phyloP scores from a whole-genome alignment of 495 filamentous ascomycete genomes.

The Copromyces sp. region DNA sequence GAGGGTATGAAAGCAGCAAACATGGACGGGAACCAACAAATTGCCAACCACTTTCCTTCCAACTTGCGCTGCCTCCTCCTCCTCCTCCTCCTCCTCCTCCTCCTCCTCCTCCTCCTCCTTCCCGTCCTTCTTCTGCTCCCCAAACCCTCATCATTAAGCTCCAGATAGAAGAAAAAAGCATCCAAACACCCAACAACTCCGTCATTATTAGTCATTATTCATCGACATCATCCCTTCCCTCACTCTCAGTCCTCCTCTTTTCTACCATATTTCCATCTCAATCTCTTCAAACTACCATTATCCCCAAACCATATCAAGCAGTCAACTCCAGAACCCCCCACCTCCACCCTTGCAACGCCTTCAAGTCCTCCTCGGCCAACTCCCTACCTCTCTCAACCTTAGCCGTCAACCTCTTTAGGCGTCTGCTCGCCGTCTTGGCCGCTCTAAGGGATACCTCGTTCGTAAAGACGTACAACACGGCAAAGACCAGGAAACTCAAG shows the following conservation, averaged over 20 bases:
- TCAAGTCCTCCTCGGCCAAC: constrained; percentile 31
- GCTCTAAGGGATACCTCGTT: constrained; percentile 37
- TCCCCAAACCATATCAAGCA: constrained; percentile 1
- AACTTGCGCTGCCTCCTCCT: too few species aligned
- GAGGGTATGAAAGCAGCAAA: background rate
- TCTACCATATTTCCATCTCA: background rate
- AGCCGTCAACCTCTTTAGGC: constrained; percentile 28
- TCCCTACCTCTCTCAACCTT: constrained; percentile 33
- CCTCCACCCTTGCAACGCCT: constrained; percentile 32
- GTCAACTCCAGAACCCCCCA: constrained; percentile 37
- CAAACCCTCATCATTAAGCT: background rate
- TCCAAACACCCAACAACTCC: background rate
- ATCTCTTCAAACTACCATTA: background rate
- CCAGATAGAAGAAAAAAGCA: background rate
- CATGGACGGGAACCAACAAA: background rate
- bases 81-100: too few species aligned
- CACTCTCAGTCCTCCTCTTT: background rate
- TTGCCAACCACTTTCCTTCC: background rate
- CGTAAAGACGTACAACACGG: constrained; percentile 37
- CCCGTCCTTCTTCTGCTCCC: background rate
- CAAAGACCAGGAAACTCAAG: constrained; percentile 36
- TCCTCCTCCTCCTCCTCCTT: too few species aligned
- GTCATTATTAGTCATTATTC: background rate
- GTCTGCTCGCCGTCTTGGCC: constrained; percentile 27
- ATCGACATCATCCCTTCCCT: background rate